Evolutionary conservation across 2,329 filamentous ascomycete genomes (phyloP), one percentile per base, ranked within the genome.

Genomic region (Biscogniauxia mediterranea): DNA sequence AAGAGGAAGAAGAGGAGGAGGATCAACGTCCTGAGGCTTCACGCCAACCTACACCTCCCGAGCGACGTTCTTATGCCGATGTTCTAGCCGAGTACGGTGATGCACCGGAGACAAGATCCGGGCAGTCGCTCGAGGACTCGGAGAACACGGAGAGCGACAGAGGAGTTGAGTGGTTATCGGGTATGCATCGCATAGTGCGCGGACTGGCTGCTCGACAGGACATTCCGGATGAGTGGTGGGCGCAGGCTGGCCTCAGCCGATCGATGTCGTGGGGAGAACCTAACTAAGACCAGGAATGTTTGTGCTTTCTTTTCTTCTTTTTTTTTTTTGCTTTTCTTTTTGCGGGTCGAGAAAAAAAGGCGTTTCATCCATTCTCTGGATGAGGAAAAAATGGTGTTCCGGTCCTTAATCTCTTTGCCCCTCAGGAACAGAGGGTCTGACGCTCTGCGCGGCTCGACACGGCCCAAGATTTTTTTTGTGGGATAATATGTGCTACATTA

Each of bases 181-280:
- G 88, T 53, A 89, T 93, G 83, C 88, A 91, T 67, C 82, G 83
- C 56, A 89, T 96, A 54, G 81, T 95, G 42, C 86, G 89, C 67
- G 83, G 86, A 52, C 81, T 96, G 58, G 86, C 88, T 38, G 82
- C 85, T 19, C 81, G 90, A 23, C 85, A 91, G 70, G 90, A 93
- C 68, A 89, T 95, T 58, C 89, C 91, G 0, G 91, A 95, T 63
- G 88, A 92, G 65, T 93, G 89, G 87, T 96, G 92, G 92, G 85
- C 85, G 61, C 83, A 85, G 69, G 88, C 83, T 61, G 89, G 89
- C 51, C 81, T 91, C 65, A 87, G 81, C 69, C 84, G 87, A 64
- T 88, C 81, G 15, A 75, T 86, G 58, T 75, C 78, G 19, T 77
- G 74, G 42, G 79, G 80, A 57, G 75, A 75, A 13, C 70, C 59